phyloP scores from a whole-genome alignment of 257 asterid genomes.

The Solanum corneliomulleri region DNA sequence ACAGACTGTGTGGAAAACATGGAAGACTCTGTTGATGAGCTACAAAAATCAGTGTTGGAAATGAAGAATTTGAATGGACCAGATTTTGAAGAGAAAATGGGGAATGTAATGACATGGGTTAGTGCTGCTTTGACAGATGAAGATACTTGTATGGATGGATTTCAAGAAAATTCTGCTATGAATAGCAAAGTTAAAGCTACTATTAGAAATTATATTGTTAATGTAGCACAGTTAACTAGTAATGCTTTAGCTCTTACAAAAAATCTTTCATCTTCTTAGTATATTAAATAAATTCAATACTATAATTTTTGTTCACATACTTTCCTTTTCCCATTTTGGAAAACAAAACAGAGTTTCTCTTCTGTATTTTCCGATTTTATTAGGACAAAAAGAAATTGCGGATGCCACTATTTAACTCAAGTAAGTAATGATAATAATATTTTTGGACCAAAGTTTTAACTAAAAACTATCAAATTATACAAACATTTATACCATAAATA shows the following conservation, averaged over 20 bases:
- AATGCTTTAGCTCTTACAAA: constrained; percentile 11
- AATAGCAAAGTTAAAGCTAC: neutral
- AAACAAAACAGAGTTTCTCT: neutral
- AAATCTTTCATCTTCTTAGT: neutral
- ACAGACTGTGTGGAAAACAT: constrained; percentile 5
- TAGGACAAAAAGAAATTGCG: neutral
- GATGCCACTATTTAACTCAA: neutral
- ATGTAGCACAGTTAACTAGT: constrained; percentile 8
- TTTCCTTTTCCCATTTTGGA: neutral
- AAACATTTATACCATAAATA: no score
- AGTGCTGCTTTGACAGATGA: constrained; percentile 17
- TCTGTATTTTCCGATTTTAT: neutral
- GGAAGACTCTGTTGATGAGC: constrained; percentile 4
- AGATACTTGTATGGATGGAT: constrained; percentile 16
- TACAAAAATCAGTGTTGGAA: neutral
- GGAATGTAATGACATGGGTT: constrained; percentile 11
- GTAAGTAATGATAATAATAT: no score
- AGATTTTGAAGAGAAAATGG: constrained; percentile 9
- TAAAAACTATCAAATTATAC: no score
- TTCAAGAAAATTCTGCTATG: neutral
- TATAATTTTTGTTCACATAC: neutral
- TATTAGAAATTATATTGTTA: neutral
- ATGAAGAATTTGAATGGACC: constrained; percentile 5
- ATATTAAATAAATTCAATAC: neutral
- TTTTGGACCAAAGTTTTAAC: neutral